Base-by-base conservation (phyloP, 768 basidiomycete species). In the Ephemerocybe angulata region DNA sequence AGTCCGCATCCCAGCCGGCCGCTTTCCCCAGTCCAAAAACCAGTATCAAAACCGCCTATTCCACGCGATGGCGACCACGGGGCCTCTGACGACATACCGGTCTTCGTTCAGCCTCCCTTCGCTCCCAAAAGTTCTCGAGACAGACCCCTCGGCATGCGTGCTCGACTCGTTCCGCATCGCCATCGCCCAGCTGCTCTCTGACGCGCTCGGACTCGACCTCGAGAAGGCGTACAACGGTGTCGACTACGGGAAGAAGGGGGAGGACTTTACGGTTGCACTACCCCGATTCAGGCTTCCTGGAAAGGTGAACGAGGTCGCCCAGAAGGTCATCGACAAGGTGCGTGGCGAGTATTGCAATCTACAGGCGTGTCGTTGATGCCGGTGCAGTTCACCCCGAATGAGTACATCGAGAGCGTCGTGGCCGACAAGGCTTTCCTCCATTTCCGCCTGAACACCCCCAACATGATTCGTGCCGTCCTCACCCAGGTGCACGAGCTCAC, bases 171-270 rank as follows among this genome's bases (percentile, higher is more conserved):
- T 92, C 76, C 78, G 89, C 52, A 85, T 80, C n/a, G 81, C 90
- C 35, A 88, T 93, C 61, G 90, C 93, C 3, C 78, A 85, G 63
- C 78, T 80, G 57, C 65, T 92, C 27, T 81, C 84, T 7, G 84
- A 87, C 49, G 79, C 83, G 0, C 70, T 92, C 6, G 83, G 85
- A 27, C 70, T 96, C 50, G 77, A 86, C 0, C 57, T 92, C 25
- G 88, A 90, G 37, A 84, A 90, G 63, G 92, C 86, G 0, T 97
- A 90, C 70, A 67, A 79, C 22, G 94, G 90, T 21, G 87, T 97
- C 0, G 88, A 94, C 67, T 90, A 87, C 59, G 92, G 90, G 31
- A 93, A 95, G 72, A 95, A 95, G 71, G 92, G 90, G n/a, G 86
- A 81, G 41, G 96, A 98, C 72, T 93, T 97, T 62, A 88, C 89